phyloP scores from a whole-genome alignment of 352 stramenopile genomes.

The Phytophthora nicotianae region DNA sequence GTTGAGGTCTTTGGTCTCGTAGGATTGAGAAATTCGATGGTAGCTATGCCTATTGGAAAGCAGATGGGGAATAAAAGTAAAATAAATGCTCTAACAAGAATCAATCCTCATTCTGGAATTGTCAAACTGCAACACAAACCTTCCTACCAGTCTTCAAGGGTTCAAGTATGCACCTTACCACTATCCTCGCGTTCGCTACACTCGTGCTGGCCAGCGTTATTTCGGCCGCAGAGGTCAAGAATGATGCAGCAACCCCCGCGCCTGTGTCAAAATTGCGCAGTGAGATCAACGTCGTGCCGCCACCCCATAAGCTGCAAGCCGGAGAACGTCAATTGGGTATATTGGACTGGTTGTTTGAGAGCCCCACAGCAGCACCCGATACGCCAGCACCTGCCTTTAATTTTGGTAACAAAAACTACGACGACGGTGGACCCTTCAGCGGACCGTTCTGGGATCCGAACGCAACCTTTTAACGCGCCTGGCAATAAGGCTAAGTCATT shows the following conservation, averaged over 20 bases:
- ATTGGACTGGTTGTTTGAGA: constrained; percentile 8
- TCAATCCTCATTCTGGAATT: constrained; percentile 7
- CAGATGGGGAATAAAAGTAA: too few relatives aligned
- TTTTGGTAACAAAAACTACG: constrained; percentile 3
- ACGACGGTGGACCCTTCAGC: constrained; percentile 9
- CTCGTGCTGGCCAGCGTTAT: constrained; percentile 5
- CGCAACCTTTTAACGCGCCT: constrained; percentile 1
- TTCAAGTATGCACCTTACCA: constrained; percentile 12
- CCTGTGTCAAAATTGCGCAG: constrained; percentile 8
- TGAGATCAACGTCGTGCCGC: constrained; percentile 7
- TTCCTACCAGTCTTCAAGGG: neutral
- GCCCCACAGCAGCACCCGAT: neutral
- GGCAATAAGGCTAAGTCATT: too few relatives aligned
- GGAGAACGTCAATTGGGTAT: constrained; percentile 7
- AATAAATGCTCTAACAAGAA: too few relatives aligned
- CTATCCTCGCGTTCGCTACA: neutral
- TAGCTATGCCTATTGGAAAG: too few relatives aligned
- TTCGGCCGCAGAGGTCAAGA: constrained; percentile 1
- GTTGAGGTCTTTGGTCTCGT: too few relatives aligned
- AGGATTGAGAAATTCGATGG: too few relatives aligned
- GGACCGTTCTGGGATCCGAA: constrained; percentile 16
- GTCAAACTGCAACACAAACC: neutral
- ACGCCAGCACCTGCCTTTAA: neutral
- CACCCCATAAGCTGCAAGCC: neutral
- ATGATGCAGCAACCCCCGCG: constrained; percentile 1